A percentile compares a stretch with the other conserved stretches of the same genome.
Conservation (phyloP, 768 basidiomycete species). For the Russula abietina region DNA sequence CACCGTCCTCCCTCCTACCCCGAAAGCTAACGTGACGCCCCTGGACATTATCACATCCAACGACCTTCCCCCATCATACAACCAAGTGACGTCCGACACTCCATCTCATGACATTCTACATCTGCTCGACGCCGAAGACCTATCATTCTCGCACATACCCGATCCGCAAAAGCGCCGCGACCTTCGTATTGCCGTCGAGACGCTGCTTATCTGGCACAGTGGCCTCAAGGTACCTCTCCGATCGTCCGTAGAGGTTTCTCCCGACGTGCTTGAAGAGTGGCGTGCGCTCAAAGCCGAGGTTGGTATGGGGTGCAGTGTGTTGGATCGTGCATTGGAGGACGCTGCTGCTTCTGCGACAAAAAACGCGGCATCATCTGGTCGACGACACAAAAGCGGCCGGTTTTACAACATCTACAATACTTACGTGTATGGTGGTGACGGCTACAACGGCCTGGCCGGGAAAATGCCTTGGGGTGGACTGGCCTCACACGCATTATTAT, state of each 20-base stretch:
- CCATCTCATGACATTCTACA: constrained; percentile 27
- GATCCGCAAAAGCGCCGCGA: constrained; percentile 30
- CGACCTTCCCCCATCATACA: constrained; percentile 73
- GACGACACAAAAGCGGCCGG: constrained; percentile 37
- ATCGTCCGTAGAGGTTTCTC: constrained; percentile 46
- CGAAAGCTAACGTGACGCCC: constrained; percentile 39
- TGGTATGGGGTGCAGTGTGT: constrained; percentile 68
- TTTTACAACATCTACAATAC: constrained; percentile 90
- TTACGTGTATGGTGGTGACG: constrained; percentile 45
- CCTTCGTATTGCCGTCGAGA: constrained; percentile 48
- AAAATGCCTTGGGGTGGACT: constrained; percentile 12
- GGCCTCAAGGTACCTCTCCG: constrained; percentile 46
- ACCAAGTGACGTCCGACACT: constrained; percentile 42
- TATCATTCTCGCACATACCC: constrained; percentile 21
- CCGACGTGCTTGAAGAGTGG: constrained; percentile 71
- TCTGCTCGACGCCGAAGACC: constrained; percentile 19
- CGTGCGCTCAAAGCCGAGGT: constrained; percentile 71
- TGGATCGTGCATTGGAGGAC: constrained; percentile 60
- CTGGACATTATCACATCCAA: constrained; percentile 14
- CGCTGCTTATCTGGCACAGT: constrained; percentile 65
- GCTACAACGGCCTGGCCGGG: constrained; percentile 26
- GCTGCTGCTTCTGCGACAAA: constrained; percentile 10
- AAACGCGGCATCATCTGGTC: constrained; percentile 16
- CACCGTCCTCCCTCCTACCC: constrained; percentile 65
- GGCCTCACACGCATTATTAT: constrained; percentile 32